phyloP scores from a whole-genome alignment of 371 early-diverging fungal species.

The Mucor plumbeus region DNA sequence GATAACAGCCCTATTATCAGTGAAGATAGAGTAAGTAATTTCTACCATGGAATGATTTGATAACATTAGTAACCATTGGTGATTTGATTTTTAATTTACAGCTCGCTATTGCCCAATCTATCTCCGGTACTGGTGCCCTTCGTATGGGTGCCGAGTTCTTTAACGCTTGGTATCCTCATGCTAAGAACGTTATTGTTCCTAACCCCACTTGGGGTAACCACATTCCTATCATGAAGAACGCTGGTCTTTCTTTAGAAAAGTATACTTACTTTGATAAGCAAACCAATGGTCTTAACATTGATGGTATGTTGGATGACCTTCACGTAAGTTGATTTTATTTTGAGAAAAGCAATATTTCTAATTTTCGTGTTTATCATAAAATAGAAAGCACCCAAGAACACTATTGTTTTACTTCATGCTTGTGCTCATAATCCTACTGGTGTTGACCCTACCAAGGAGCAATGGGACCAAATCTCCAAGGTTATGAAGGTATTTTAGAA shows the following conservation, averaged over 20 bases:
- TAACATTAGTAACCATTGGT: neutral
- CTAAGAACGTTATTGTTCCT: slow-evolving; percentile 92
- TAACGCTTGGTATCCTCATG: slow-evolving; percentile 78
- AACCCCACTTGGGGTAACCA: slow-evolving; percentile 99
- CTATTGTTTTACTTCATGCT: slow-evolving; percentile 94
- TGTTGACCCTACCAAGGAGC: slow-evolving; percentile 89
- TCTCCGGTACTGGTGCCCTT: slow-evolving; percentile 98
- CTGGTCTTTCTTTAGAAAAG: slow-evolving; percentile 84
- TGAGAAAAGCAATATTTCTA: neutral
- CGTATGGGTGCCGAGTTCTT: slow-evolving; percentile 95
- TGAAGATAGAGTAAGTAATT: slow-evolving; percentile 68
- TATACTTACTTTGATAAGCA: slow-evolving; percentile 96
- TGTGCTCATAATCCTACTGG: slow-evolving; percentile 99
- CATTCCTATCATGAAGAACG: slow-evolving; percentile 90
- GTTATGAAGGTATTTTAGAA: slow-evolving; percentile 65
- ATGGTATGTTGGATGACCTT: slow-evolving; percentile 87
- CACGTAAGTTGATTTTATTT: slow-evolving; percentile 26
- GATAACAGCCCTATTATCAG: slow-evolving; percentile 71
- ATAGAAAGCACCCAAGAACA: slow-evolving; percentile 84
- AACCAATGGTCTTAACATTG: slow-evolving; percentile 94
- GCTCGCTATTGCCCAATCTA: slow-evolving; percentile 91
- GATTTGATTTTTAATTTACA: slow-evolving; percentile 24
- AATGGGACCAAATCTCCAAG: slow-evolving; percentile 91
- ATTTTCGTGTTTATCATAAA: neutral
- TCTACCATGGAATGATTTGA: neutral